These are phyloP conservation scores for button mushroom (Agaricus bisporus) DNA, from an alignment of 768 basidiomycete genomes.

Conservation along the genomic window DNA sequence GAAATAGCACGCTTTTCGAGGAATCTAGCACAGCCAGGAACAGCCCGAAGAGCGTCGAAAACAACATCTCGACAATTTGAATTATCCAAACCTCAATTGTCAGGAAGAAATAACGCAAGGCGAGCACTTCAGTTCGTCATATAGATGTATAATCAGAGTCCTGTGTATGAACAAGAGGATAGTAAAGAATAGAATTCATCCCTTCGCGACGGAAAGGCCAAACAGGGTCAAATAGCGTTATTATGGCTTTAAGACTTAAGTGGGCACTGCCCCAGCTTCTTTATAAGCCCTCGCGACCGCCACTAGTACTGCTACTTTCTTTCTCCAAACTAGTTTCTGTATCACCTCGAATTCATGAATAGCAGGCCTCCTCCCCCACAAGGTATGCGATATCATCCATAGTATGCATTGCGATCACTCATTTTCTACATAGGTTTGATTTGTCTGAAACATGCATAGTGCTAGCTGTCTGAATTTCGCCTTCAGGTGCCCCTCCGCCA, in stretches of 20 bases:
- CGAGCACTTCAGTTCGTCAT: too few species aligned
- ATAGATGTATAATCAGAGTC: too few species aligned
- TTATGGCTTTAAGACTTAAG: background rate
- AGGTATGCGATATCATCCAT: slow-evolving; percentile 22
- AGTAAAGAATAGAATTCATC: background rate
- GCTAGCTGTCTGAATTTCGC: background rate
- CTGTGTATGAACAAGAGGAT: background rate
- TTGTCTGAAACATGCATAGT: too few species aligned
- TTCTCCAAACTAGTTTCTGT: background rate
- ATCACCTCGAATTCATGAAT: slow-evolving; percentile 20
- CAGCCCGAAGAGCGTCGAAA: too few species aligned
- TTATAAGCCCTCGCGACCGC: background rate
- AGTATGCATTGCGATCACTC: too few species aligned
- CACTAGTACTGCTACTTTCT: background rate
- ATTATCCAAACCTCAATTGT: background rate
- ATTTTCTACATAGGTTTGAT: too few species aligned
- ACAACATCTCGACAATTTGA: too few species aligned
- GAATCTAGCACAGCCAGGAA: too few species aligned
- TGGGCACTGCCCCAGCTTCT: slow-evolving; percentile 4
- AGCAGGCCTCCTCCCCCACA: slow-evolving; percentile 33
- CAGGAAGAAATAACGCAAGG: too few species aligned
- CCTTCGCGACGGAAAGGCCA: background rate
- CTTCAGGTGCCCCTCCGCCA: slow-evolving; percentile 42
- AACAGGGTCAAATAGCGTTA: background rate
- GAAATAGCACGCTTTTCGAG: too few species aligned